Evolutionary conservation across 1,139 yeast genomes (phyloP).

Genomic region (Saccharomycopsis crataegensis): DNA sequence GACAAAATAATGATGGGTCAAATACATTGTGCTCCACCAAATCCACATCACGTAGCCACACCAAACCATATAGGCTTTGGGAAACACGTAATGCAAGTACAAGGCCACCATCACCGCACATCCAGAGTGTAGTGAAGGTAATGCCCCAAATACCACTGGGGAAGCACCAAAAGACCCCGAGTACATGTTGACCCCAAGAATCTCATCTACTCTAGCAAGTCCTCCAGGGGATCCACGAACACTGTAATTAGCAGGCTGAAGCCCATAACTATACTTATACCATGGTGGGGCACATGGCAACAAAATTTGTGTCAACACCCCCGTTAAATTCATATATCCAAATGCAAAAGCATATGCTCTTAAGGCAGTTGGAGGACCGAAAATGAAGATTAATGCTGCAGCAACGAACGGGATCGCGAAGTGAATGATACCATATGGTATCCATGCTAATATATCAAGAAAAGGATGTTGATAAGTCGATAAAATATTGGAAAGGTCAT

Average conservation of each 20-base stretch:
- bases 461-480: conserved; percentile 63
- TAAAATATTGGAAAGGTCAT: conserved; percentile 76
- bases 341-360: conserved; percentile 88
- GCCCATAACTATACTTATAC: conserved; percentile 81
- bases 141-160: conserved; percentile 94
- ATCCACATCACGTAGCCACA: conserved; percentile 77
- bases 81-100: conserved; percentile 75
- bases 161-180: conserved; percentile 74
- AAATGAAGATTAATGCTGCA: conserved; percentile 69
- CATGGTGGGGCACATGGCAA: conserved; percentile 98
- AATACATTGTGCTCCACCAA: conserved; percentile 98
- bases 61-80: conserved; percentile 57
- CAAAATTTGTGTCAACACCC: conserved; percentile 70
- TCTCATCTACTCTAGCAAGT: conserved; percentile 72
- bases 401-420: conserved; percentile 85
- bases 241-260: conserved; percentile 82
- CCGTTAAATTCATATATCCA: conserved; percentile 87
- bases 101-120: conserved; percentile 89
- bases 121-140: conserved; percentile 91
- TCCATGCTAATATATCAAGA: conserved; percentile 84
- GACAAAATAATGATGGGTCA: conserved; percentile 90
- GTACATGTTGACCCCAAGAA: conserved; percentile 76
- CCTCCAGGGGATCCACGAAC: conserved; percentile 98
- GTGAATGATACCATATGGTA: conserved; percentile 90
- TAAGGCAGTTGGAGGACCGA: conserved; percentile 86